Conservation (phyloP, 2,329 filamentous ascomycete genomes). For the Colletotrichum tamarilloi region DNA sequence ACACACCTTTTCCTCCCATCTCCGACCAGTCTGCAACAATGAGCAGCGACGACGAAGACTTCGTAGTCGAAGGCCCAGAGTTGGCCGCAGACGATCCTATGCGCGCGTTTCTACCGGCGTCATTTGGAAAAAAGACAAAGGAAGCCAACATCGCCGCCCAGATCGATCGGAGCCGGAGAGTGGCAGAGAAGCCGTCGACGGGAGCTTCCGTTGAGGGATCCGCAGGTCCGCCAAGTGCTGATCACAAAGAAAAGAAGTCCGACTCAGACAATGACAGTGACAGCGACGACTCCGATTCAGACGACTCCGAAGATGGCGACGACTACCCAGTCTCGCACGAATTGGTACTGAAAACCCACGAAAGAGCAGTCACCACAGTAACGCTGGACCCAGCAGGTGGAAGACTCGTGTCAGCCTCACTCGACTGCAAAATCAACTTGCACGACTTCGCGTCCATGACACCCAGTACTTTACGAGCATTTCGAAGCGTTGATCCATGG, state of each 20-base stretch:
- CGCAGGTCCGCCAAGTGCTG: constrained; percentile 39
- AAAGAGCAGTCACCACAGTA: constrained; percentile 84
- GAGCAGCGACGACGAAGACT: constrained; percentile 69
- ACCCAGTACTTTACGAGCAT: constrained; percentile 91
- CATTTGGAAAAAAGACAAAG: constrained; percentile 86
- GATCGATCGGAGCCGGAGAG: constrained; percentile 81
- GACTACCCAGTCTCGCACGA: constrained; percentile 95
- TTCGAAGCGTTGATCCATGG: constrained; percentile 91
- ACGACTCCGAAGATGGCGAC: constrained; percentile 79
- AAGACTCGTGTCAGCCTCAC: constrained; percentile 88
- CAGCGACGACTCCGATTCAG: constrained; percentile 65
- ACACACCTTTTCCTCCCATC: not conserved
- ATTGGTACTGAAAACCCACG: constrained; percentile 91
- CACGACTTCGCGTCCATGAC: constrained; percentile 98
- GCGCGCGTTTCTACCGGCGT: constrained; percentile 80
- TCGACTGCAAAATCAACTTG: constrained; percentile 90
- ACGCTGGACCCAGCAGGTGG: constrained; percentile 88
- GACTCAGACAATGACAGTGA: constrained; percentile 51
- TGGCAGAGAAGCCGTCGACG: constrained; percentile 50
- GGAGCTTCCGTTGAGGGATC: constrained; percentile 43
- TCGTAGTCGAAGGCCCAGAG: constrained; percentile 65
- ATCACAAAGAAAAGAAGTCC: constrained; percentile 37
- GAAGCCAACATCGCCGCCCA: constrained; percentile 81
- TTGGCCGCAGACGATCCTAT: constrained; percentile 75
- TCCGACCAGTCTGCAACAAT: constrained; percentile 49